These are phyloP conservation scores for Nothophaeocryptopus gaeumannii DNA, from an alignment of 2,329 filamentous ascomycete species.

Conservation along the genomic window DNA sequence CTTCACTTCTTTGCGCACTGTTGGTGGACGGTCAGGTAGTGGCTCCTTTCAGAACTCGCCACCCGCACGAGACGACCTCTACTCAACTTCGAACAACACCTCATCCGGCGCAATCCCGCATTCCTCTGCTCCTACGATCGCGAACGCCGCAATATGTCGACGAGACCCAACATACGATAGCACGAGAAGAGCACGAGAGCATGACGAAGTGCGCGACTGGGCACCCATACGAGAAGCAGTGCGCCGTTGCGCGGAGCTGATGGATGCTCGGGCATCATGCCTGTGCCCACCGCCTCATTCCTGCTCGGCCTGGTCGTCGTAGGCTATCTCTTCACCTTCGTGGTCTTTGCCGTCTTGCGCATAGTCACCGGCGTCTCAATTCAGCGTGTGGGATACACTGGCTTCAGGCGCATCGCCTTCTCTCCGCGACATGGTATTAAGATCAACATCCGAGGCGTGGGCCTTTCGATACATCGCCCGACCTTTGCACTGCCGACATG, in stretches of 20 bases:
- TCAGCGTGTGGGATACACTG: conserved; percentile 89
- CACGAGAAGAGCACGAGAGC: no score
- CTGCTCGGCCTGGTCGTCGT: conserved; percentile 81
- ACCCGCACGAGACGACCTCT: no score
- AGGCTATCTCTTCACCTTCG: conserved; percentile 85
- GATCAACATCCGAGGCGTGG: conserved; percentile 84
- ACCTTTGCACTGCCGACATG: conserved; percentile 97
- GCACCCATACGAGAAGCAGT: neutral
- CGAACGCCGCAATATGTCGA: no score
- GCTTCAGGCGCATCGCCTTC: conserved; percentile 85
- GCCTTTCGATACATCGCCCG: conserved; percentile 83
- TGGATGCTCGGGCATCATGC: conserved; percentile 38
- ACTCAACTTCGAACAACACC: no score
- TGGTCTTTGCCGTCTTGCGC: conserved; percentile 87
- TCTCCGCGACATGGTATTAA: conserved; percentile 83
- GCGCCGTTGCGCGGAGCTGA: conserved; percentile 18
- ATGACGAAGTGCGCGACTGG: no score
- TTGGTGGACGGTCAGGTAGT: no score
- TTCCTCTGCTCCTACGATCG: no score
- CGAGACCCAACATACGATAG: no score
- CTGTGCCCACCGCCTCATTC: conserved; percentile 59
- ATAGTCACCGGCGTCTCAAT: conserved; percentile 93
- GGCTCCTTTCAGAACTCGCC: no score
- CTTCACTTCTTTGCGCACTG: no score
- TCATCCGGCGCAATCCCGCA: no score